phyloP scores from a whole-genome alignment of 2,329 filamentous ascomycete species.

The Fonsecaea pedrosoi region DNA sequence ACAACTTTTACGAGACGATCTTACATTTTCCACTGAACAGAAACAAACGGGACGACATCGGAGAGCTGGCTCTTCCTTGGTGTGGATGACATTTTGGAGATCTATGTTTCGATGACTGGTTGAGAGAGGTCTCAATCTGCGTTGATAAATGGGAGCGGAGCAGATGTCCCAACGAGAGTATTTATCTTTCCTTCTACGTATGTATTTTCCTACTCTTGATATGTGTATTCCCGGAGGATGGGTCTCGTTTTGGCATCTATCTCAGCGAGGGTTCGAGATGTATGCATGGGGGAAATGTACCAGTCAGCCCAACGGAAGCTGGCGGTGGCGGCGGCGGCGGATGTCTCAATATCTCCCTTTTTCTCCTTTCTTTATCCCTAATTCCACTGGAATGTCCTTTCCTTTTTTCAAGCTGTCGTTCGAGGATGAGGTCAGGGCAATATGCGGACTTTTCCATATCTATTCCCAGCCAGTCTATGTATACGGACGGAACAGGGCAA shows the following conservation, averaged over 20 bases:
- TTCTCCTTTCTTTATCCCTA: neutral
- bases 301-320: neutral
- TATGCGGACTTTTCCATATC: neutral
- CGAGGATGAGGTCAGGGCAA: neutral
- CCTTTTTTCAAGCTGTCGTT: neutral
- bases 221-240: neutral
- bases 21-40: neutral
- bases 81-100: neutral
- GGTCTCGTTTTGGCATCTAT: neutral
- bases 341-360: neutral
- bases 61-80: neutral
- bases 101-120: neutral
- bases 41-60: neutral
- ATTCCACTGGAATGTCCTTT: neutral
- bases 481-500: no score
- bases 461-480: no score
- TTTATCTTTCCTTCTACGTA: neutral
- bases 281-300: neutral
- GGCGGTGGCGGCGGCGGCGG: neutral
- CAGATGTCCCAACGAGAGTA: neutral
- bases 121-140: neutral
- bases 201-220: conserved; percentile 1
- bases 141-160: neutral
- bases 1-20: neutral
- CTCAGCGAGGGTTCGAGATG: neutral